Percentiles rank a stretch among this genome's conserved stretches.
Evolutionary conservation across 208 protist genomes (phyloP).

Genomic region (Leishmania guyanensis): DNA sequence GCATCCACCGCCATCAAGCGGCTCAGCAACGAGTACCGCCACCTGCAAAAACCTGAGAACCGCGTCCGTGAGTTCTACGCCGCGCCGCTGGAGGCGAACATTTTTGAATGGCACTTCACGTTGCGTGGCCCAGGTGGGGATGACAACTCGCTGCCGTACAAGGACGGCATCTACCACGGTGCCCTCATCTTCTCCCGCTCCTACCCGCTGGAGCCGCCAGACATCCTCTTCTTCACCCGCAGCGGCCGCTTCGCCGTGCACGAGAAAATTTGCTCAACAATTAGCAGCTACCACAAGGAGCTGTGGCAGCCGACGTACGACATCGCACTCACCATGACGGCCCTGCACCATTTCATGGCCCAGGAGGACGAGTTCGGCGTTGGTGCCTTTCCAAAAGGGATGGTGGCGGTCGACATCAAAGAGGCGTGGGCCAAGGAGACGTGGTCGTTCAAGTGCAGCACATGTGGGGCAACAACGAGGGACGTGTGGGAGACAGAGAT

Average conservation of each 20-base stretch:
- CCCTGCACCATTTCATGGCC: conserved; percentile 85
- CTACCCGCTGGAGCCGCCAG: conserved; percentile 88
- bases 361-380: conserved; percentile 81
- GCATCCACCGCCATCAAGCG: conserved; percentile 69
- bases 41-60: conserved; percentile 36
- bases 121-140: conserved; percentile 84
- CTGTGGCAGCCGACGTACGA: conserved; percentile 85
- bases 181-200: conserved; percentile 72
- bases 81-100: conserved; percentile 88
- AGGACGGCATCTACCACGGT: conserved; percentile 89
- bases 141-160: conserved; percentile 43
- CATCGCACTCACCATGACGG: conserved; percentile 60
- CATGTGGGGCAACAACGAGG: conserved; percentile 31
- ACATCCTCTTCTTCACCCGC: conserved; percentile 89
- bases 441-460: conserved; percentile 46
- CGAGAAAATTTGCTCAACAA: conserved; percentile 86
- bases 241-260: conserved; percentile 85
- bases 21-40: conserved; percentile 64
- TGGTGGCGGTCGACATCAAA: conserved; percentile 44
- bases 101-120: conserved; percentile 99
- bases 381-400: conserved; percentile 49
- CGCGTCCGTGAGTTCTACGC: conserved; percentile 71
- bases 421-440: conserved; percentile 45
- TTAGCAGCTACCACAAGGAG: conserved; percentile 91
- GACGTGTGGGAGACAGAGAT: conserved; percentile 57